Base-by-base conservation (phyloP, 164 flowering plant species). In the Kalanchoe fedtschenkoi region DNA sequence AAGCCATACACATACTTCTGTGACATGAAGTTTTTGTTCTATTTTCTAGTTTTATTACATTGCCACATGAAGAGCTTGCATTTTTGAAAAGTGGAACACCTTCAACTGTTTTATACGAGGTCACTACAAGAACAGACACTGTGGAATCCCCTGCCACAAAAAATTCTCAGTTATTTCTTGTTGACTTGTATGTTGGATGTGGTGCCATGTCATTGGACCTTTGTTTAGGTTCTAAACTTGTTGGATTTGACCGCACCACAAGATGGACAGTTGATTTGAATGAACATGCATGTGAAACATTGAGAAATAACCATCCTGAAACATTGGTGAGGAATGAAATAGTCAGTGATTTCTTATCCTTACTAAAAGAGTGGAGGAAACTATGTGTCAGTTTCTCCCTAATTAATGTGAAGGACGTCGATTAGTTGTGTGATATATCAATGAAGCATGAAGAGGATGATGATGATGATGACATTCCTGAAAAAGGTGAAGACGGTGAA, bases 151-250 rank as follows among this genome's bases (percentile, higher is more conserved):
- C 56, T 58, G 15, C 42, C 11, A 8, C 4, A 15, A 9, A 58
- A 1, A 67, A 63, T 7, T 7, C 75, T 3, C 84, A 80, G 58
- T 64, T 73, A 63, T 53, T 65, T 0, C 41, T 90, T 17, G 59
- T 93, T 24, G 98, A 93, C 61, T 32, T 93, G 4, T 93, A 90
- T 55, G 72, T 82, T 33, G 97, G 98, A 1, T 93, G 98, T 73
- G 98, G 97, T 15, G 97, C 78, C 0, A 90, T 93, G 98, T 93
- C 98, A 1, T 85, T 91, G 14, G 96, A 97, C 0, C 61, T 93
- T 7, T 88, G 96, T 54, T 67, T 84, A 4, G 98, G 97, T n/a
- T 90, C 89, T 2, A 68, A 66, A 8, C 44, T 78, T 15, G 54
- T 73, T 33, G 81, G 80, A 19, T 62, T 79, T 0, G 78, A 87